phyloP scores from a whole-genome alignment of 352 stramenopile species.

The Phytophthora foliorum region DNA sequence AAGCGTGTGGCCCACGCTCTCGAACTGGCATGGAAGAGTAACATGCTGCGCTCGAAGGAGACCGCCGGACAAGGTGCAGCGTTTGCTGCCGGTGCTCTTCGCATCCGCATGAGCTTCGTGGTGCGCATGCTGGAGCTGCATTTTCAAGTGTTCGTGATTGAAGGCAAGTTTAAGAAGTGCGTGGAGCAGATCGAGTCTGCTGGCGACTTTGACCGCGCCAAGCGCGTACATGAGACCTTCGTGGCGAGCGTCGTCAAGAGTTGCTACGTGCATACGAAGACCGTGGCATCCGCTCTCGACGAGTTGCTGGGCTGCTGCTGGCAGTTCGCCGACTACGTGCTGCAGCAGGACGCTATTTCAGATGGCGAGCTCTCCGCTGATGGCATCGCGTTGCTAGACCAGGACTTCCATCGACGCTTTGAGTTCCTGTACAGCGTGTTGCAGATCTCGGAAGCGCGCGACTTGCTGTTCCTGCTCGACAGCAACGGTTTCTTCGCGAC shows the following conservation, averaged over 20 bases:
- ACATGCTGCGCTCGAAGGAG: constrained; percentile 41
- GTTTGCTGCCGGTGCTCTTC: constrained; percentile 50
- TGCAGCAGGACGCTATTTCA: constrained; percentile 45
- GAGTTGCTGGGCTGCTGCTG: constrained; percentile 74
- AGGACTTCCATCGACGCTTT: constrained; percentile 69
- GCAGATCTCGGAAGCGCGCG: constrained; percentile 66
- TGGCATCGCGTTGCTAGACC: constrained; percentile 49
- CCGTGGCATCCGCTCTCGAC: constrained; percentile 64
- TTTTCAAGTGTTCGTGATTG: constrained; percentile 85
- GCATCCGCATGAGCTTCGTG: constrained; percentile 80
- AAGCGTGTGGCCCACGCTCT: constrained; percentile 79
- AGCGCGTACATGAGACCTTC: constrained; percentile 76
- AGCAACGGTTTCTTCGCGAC: constrained; percentile 75
- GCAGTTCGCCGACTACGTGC: constrained; percentile 75
- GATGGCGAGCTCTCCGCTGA: constrained; percentile 34
- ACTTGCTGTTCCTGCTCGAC: constrained; percentile 80
- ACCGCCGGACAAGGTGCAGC: constrained; percentile 16
- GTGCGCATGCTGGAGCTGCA: constrained; percentile 78
- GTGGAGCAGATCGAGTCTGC: constrained; percentile 57
- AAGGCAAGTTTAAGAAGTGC: constrained; percentile 69
- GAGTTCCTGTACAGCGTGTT: constrained; percentile 73
- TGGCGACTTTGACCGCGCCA: constrained; percentile 75
- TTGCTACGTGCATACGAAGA: constrained; percentile 78
- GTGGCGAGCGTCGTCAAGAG: constrained; percentile 72
- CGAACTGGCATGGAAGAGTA: constrained; percentile 72